A percentile compares a stretch with the other conserved stretches of the same genome.
phyloP scores from a whole-genome alignment of 352 stramenopile species.

The Globisporangium apiculatum region DNA sequence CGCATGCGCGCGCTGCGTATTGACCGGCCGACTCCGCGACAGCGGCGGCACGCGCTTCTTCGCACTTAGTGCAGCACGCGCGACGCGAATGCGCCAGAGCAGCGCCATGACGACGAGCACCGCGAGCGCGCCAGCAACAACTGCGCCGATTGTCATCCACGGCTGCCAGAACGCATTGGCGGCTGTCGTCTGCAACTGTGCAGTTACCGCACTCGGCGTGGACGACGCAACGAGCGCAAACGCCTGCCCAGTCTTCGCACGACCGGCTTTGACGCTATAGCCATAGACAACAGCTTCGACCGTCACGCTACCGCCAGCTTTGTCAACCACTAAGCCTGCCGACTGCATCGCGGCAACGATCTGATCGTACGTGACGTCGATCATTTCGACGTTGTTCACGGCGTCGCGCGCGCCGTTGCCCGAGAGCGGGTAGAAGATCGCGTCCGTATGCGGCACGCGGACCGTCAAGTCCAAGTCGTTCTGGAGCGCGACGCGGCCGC shows the following conservation, averaged over 20 bases:
- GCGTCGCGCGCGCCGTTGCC: conserved; percentile 52
- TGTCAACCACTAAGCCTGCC: conserved; percentile 19
- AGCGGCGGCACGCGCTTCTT: conserved; percentile 12
- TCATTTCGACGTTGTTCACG: conserved; percentile 78
- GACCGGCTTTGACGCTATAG: conserved; percentile 55
- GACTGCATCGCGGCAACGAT: conserved; percentile 22
- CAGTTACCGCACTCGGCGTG: conserved; percentile 34
- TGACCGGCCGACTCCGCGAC: background rate
- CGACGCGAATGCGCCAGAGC: conserved; percentile 32
- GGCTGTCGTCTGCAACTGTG: conserved; percentile 6
- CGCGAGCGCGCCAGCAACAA: conserved; percentile 38
- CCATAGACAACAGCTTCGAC: conserved; percentile 58
- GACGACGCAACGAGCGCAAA: conserved; percentile 80
- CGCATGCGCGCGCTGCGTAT: background rate
- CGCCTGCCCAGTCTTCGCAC: conserved; percentile 33
- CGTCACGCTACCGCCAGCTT: conserved; percentile 26
- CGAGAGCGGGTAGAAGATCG: conserved; percentile 51
- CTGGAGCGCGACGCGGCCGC: conserved; percentile 41
- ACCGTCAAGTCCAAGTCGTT: conserved; percentile 71
- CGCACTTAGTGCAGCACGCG: conserved; percentile 5
- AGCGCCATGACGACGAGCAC: conserved; percentile 51
- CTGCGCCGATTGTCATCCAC: conserved; percentile 65
- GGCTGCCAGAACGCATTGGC: conserved; percentile 49
- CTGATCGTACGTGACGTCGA: conserved; percentile 56
- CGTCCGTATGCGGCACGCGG: conserved; percentile 36